Base-by-base conservation (phyloP, 768 basidiomycete genomes). In the Coprinopsis strossmayeri region DNA sequence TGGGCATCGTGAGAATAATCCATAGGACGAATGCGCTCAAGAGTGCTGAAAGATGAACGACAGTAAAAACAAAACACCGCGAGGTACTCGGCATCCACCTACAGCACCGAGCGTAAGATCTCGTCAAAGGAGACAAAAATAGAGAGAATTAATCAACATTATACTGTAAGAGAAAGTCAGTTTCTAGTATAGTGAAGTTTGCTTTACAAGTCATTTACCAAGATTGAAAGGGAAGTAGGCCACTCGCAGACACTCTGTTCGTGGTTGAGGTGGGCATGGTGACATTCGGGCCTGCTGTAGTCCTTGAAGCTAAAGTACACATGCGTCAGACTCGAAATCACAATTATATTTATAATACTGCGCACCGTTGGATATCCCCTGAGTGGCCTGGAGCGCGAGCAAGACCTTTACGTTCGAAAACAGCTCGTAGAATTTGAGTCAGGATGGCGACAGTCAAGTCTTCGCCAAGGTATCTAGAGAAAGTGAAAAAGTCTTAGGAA, bases 361-460 rank as follows among this genome's bases (percentile, higher is more conserved):
- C n/a, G n/a, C 48, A 76, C 78, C 81, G 70, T 48, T 74, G 74
- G 26, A 91, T 75, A 11, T 48, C 54, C 0, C 89, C 89, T 3
- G 84, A 87, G 40, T 74, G 70, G 1, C 81, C 82, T 1, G 84
- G 85, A 2, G 79, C 86, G 40, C 85, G 82, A 28, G 74, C 69
- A 38, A 91, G 54, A 43, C 79, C 79, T 21, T 73, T 65, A 35
- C 77, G 70, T 28, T 71, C 71, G 51, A 81, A 81, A 20, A 91
- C 66, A 2, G 76, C 81, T 17, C 79, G 79, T n/a, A 91, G 64
- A 13, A 80, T 76, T 55, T 83, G 74, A 20, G 70, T 67, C 53
- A 85, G 66, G 46, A 82, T 72, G 76, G 79, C 83, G 23, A 78
- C 61, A 1, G 79, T 75, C 51, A 86, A 62, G 2, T 74, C 69